phyloP scores from a whole-genome alignment of 371 early-diverging fungal species.

The Mycotypha africana region DNA sequence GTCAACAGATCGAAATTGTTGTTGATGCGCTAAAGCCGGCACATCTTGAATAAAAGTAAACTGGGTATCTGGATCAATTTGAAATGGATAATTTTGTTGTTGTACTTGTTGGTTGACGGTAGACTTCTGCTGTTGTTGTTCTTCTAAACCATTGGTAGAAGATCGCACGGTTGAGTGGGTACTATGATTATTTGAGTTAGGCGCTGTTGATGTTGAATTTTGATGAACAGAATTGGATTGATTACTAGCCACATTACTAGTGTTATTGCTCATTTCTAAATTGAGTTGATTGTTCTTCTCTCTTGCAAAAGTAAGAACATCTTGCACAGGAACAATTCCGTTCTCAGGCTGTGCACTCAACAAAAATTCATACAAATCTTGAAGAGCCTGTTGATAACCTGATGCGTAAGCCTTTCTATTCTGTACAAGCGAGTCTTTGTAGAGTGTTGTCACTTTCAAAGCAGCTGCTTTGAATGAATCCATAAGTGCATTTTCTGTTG shows the following conservation, averaged over 20 bases:
- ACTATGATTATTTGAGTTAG: too few species aligned
- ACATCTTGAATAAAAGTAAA: slow-evolving; percentile 37
- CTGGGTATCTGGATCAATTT: slow-evolving; percentile 41
- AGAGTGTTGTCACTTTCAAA: slow-evolving; percentile 62
- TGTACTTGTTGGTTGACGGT: slow-evolving; percentile 1
- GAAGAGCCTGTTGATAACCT: slow-evolving; percentile 71
- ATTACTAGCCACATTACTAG: too few species aligned
- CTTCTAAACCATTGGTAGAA: not conserved
- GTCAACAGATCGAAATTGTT: slow-evolving; percentile 7
- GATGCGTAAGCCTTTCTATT: slow-evolving; percentile 55
- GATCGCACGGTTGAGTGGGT: not conserved
- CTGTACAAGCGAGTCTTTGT: slow-evolving; percentile 64
- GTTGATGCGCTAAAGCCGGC: slow-evolving; percentile 1
- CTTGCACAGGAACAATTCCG: slow-evolving; percentile 47
- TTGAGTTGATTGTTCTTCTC: slow-evolving; percentile 40
- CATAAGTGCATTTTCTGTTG: slow-evolving; percentile 50
- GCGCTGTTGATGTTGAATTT: too few species aligned
- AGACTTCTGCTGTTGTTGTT: not conserved
- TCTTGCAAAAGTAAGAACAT: slow-evolving; percentile 50
- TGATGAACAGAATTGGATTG: too few species aligned
- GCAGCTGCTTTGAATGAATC: slow-evolving; percentile 70
- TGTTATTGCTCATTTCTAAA: slow-evolving; percentile 24
- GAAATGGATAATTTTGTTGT: slow-evolving; percentile 25
- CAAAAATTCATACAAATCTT: slow-evolving; percentile 62
- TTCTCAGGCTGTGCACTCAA: slow-evolving; percentile 30